Conservation (phyloP, 352 stramenopile species). For the Hyaloperonospora arabidopsidis region DNA sequence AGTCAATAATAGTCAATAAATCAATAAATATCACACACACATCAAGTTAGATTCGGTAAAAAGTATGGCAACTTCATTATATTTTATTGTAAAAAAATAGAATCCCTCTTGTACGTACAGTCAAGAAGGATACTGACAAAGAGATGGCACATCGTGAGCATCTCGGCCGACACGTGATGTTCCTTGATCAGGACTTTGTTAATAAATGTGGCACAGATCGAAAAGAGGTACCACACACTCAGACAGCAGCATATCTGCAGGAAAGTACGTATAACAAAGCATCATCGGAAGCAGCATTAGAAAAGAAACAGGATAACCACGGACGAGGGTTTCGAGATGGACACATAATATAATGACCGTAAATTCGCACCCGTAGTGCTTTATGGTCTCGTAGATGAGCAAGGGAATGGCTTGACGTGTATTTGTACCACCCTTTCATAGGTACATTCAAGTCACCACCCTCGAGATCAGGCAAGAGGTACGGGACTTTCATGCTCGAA, state of each 20-base stretch:
- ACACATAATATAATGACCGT: neutral
- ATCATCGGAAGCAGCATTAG: neutral
- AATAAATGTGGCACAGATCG: slow-evolving; percentile 68
- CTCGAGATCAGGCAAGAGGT: slow-evolving; percentile 33
- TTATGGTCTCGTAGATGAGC: slow-evolving; percentile 26
- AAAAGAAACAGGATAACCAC: too few relatives aligned
- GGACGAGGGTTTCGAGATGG: too few relatives aligned
- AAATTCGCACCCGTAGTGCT: slow-evolving; percentile 14
- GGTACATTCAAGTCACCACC: slow-evolving; percentile 17
- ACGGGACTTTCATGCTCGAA: slow-evolving; percentile 19
- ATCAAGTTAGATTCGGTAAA: too few relatives aligned
- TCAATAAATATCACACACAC: neutral
- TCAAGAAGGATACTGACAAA: slow-evolving; percentile 74
- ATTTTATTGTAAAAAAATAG: too few relatives aligned
- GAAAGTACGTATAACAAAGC: neutral
- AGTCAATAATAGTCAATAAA: neutral
- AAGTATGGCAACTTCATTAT: neutral
- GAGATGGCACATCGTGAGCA: slow-evolving; percentile 80
- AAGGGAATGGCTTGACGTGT: slow-evolving; percentile 17
- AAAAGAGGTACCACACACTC: slow-evolving; percentile 77
- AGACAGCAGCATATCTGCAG: slow-evolving; percentile 32
- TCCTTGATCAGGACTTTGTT: slow-evolving; percentile 86
- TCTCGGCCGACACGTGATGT: slow-evolving; percentile 75
- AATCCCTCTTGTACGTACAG: slow-evolving; percentile 33
- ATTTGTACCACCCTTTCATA: slow-evolving; percentile 21